Evolutionary conservation across 768 basidiomycete genomes (phyloP).

Genomic region (Lactifluus volemus): DNA sequence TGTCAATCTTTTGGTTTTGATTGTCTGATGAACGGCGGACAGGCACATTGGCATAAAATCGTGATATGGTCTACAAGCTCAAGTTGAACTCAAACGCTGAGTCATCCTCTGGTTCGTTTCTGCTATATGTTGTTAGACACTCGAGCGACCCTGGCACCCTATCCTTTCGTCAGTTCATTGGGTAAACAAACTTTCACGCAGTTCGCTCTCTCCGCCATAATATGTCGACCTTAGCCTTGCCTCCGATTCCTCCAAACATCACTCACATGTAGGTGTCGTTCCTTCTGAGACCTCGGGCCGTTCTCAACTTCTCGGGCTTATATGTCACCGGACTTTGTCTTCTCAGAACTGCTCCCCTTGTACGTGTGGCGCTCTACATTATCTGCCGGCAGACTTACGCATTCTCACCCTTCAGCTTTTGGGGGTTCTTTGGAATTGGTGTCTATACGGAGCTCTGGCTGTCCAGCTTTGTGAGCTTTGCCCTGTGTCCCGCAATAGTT

Average conservation of each 20-base stretch:
- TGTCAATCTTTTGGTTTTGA: too few species aligned
- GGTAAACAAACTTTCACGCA: not conserved
- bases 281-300: too few species aligned
- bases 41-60: too few species aligned
- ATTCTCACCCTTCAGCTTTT: not conserved
- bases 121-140: too few species aligned
- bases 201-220: not conserved
- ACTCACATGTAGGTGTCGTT: not conserved
- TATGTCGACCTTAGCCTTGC: not conserved
- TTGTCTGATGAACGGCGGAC: too few species aligned
- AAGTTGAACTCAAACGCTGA: not conserved
- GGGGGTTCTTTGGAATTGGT: constrained; percentile 8
- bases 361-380: not conserved
- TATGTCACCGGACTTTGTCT: not conserved
- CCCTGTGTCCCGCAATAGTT: too few species aligned
- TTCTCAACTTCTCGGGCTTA: too few species aligned
- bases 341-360: not conserved
- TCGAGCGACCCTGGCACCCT: too few species aligned
- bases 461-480: constrained; percentile 2
- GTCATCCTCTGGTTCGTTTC: not conserved
- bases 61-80: too few species aligned
- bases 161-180: too few species aligned
- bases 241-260: not conserved
- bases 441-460: not conserved
- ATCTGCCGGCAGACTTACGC: too few species aligned